Evolutionary conservation across 305 asterid species (phyloP).

Genomic region (Withania somnifera): DNA sequence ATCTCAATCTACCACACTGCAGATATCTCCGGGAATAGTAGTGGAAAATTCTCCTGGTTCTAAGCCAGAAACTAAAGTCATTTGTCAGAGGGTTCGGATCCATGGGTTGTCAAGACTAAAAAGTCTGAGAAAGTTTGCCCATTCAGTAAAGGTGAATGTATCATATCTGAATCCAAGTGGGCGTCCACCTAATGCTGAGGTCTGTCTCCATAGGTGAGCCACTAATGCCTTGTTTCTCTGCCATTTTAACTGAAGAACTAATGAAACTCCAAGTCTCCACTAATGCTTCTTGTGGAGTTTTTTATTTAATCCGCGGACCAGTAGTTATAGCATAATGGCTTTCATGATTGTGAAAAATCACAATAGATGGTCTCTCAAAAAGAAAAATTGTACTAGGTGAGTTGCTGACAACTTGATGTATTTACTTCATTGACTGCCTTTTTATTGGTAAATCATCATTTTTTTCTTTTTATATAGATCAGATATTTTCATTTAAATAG

Average conservation of each 20-base stretch:
- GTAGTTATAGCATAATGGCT: neutral
- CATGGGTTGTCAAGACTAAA: conserved; percentile 56
- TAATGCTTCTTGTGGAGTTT: neutral
- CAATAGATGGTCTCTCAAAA: neutral
- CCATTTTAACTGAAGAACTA: neutral
- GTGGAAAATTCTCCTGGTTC: conserved; percentile 69
- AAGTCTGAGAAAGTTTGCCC: conserved; percentile 49
- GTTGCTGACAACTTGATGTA: neutral
- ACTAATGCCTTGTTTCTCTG: neutral
- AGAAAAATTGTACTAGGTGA: neutral
- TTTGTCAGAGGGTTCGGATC: conserved; percentile 59
- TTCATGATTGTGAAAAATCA: neutral
- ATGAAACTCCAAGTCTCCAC: neutral
- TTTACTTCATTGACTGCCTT: neutral
- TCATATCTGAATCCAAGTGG: conserved; percentile 28
- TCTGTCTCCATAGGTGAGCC: conserved; percentile 89
- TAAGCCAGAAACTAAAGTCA: conserved; percentile 58
- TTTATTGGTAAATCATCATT: neutral
- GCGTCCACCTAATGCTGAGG: conserved; percentile 36
- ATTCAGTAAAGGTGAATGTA: conserved; percentile 56
- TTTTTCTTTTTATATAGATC: neutral
- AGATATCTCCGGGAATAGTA: conserved; percentile 41
- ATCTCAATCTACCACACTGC: conserved; percentile 29
- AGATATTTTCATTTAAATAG: neutral
- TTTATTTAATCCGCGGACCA: neutral